Evolutionary conservation across 352 stramenopile genomes (phyloP).

Genomic region (Globisporangium polare): DNA sequence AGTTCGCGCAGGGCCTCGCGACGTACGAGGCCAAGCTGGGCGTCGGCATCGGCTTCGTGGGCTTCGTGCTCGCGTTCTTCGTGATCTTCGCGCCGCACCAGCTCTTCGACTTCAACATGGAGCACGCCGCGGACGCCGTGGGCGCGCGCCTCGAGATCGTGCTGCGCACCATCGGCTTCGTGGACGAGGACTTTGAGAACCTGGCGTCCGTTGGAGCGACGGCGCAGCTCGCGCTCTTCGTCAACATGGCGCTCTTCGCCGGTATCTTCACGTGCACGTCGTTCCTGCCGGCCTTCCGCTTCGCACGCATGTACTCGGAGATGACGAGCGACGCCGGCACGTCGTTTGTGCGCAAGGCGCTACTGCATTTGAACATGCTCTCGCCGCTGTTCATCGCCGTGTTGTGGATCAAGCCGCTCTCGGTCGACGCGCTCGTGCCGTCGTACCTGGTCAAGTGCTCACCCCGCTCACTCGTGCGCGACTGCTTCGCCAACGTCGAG

Average conservation of each 20-base stretch:
- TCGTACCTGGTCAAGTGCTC: slow-evolving; percentile 43
- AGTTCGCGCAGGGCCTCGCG: slow-evolving; percentile 54
- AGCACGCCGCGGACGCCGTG: slow-evolving; percentile 34
- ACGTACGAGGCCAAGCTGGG: slow-evolving; percentile 63
- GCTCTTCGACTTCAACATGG: slow-evolving; percentile 67
- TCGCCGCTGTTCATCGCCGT: slow-evolving; percentile 48
- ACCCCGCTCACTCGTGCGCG: slow-evolving; percentile 32
- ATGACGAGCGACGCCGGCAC: slow-evolving; percentile 47
- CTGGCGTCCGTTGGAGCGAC: slow-evolving; percentile 27
- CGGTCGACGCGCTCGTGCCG: slow-evolving; percentile 43
- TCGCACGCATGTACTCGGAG: slow-evolving; percentile 75
- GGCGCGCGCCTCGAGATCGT: slow-evolving; percentile 43
- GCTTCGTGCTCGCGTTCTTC: slow-evolving; percentile 57
- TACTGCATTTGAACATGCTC: slow-evolving; percentile 72
- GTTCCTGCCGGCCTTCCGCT: slow-evolving; percentile 72
- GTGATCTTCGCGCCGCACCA: slow-evolving; percentile 53
- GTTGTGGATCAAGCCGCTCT: slow-evolving; percentile 56
- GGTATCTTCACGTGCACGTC: slow-evolving; percentile 57
- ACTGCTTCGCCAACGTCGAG: slow-evolving; percentile 43
- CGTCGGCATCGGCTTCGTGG: slow-evolving; percentile 46
- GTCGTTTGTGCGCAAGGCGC: slow-evolving; percentile 28
- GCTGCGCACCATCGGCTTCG: slow-evolving; percentile 52
- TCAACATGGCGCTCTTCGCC: slow-evolving; percentile 31
- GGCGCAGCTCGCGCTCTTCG: slow-evolving; percentile 29
- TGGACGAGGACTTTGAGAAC: slow-evolving; percentile 52